Evolutionary conservation across 2,329 filamentous ascomycete species (phyloP), one percentile per base, ranked within the genome.

Genomic region (Neonectria punicea): DNA sequence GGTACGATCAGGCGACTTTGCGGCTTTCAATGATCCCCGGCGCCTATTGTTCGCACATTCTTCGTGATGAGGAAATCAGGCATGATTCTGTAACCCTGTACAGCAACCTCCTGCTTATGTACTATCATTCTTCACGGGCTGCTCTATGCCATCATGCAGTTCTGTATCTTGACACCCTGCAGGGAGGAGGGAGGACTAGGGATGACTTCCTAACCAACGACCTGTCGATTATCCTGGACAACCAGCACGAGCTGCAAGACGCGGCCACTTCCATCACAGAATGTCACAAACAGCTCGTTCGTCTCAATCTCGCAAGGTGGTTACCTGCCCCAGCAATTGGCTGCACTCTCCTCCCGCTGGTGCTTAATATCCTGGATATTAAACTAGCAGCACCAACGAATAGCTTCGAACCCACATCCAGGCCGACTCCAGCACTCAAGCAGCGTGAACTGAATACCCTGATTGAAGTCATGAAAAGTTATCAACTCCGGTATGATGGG

Each of bases 401-500:
- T 6, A 36, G 4, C n/a, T n/a, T 30, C n/a, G n/a, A 34, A 9
- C 14, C 49, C 5, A 34, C 11, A 18, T 51, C 49, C 11, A 22
- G 11, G 11, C 5, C 30, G 18, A 34, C n/a, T 3, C 49, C 30
- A 4, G 49, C 49, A 11, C n/a, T 34, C 28, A 51, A 36, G 32
- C 49, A 51, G 30, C 49, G 28, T 20, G 49, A 36, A n/a, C 30
- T 51, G 11, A 51, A 51, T 20, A 51, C 49, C 14, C 30, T 51
- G n/a, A 51, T 51, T 14, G 49, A 51, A 30, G 49, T 51, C 5
- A 51, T 51, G 49, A 51, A 51, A n/a, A 20, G n/a, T 5, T 51
- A 51, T 36, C 49, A 51, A 14, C 49, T 30, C n/a, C 49, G 18
- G 11, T 51, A 51, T 51, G 49, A 51, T 20, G 49, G 49, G 2